Conservation (phyloP, 768 basidiomycete species). For the Boletus rubescentipes region DNA sequence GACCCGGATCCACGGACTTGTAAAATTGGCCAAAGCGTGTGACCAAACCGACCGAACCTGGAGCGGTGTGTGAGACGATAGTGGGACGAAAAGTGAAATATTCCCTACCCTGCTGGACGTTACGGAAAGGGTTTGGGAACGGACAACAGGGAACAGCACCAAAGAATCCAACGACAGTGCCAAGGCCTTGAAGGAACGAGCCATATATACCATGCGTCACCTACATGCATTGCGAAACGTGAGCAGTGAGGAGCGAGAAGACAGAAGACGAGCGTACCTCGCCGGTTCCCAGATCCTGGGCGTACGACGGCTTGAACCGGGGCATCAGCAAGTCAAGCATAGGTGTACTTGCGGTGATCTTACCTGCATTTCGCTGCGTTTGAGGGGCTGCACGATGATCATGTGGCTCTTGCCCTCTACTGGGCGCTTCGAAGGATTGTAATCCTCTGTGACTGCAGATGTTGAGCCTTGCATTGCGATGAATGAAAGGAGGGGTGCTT, state of each 20-base stretch:
- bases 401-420: constrained; percentile 39
- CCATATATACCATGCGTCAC: constrained; percentile 89
- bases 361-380: constrained; percentile 86
- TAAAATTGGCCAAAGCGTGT: constrained; percentile 96
- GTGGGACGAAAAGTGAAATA: background rate
- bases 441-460: constrained; percentile 64
- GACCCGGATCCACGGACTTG: constrained; percentile 91
- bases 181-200: constrained; percentile 71
- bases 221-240: constrained; percentile 21
- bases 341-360: constrained; percentile 8
- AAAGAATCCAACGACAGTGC: constrained; percentile 58
- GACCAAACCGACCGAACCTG: constrained; percentile 84
- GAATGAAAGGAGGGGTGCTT: constrained; percentile 21
- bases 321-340: constrained; percentile 5
- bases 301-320: constrained; percentile 72
- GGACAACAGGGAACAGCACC: constrained; percentile 87
- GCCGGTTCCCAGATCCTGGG: constrained; percentile 78
- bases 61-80: constrained; percentile 18
- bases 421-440: constrained; percentile 33
- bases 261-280: constrained; percentile 39
- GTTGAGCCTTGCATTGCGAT: constrained; percentile 9
- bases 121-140: constrained; percentile 80
- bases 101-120: constrained; percentile 74
- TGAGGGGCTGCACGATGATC: constrained; percentile 83
- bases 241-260: background rate